A percentile compares a stretch with the other conserved stretches of the same genome.
These are phyloP conservation scores for Grosmannia clavigera DNA, from an alignment of 2,329 filamentous ascomycete species.

Conservation along the genomic window DNA sequence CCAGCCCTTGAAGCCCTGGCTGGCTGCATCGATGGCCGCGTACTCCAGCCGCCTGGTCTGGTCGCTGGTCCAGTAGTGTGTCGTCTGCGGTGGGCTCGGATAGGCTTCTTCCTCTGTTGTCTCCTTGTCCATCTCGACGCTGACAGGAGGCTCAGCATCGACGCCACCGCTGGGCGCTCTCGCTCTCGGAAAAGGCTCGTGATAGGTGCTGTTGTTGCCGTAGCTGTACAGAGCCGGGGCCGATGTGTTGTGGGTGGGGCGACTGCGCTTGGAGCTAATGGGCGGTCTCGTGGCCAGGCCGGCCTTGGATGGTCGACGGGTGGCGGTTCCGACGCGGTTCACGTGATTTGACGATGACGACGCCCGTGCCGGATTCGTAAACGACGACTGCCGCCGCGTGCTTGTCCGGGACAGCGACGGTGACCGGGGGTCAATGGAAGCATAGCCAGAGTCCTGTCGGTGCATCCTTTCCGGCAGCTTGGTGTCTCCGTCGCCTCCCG, in stretches of 20 bases:
- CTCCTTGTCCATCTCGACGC: constrained; percentile 9
- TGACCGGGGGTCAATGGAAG: constrained; percentile 31
- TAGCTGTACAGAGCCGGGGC: background rate
- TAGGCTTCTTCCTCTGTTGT: constrained; percentile 14
- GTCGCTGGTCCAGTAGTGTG: constrained; percentile 57
- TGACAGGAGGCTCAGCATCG: background rate
- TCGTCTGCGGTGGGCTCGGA: constrained; percentile 41
- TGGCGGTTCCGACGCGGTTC: background rate
- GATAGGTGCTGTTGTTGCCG: background rate
- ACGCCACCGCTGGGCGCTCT: background rate
- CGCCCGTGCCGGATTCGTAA: constrained; percentile 13
- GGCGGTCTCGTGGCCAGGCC: background rate
- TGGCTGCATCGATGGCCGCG: constrained; percentile 52
- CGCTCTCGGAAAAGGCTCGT: constrained; percentile 23
- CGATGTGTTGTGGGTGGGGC: background rate
- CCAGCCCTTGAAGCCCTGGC: constrained; percentile 48
- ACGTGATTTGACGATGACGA: constrained; percentile 3
- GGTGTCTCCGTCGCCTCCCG: constrained; percentile 4
- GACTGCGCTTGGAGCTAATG: background rate
- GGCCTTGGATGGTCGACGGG: background rate
- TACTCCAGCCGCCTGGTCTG: constrained; percentile 51
- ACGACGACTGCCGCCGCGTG: constrained; percentile 19
- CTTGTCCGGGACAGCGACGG: constrained; percentile 14
- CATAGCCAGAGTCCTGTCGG: constrained; percentile 47
- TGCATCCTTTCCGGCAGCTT: constrained; percentile 24